Evolutionary conservation across 108 stramenopile genomes (phyloP).

Genomic region (Stephanodiscus triporus): DNA sequence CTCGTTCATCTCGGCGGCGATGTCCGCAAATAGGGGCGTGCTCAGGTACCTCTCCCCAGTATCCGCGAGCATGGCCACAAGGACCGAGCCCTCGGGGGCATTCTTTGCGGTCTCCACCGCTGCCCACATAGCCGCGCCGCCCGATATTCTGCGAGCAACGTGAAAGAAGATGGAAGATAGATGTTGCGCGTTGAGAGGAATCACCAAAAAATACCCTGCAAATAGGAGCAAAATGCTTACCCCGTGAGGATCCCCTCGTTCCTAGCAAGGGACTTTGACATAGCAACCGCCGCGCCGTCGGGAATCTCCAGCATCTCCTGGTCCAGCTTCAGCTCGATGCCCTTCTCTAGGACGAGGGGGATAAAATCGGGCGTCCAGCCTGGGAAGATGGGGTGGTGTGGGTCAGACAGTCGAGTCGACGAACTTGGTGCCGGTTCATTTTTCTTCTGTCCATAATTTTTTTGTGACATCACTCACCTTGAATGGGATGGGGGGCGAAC

Average conservation of each 20-base stretch:
- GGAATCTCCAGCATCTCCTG: slow-evolving; percentile 61
- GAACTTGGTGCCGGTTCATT: background rate
- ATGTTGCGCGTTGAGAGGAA: background rate
- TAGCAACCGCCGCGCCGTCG: slow-evolving; percentile 59
- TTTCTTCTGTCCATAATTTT: too few relatives aligned
- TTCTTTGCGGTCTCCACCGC: slow-evolving; percentile 77
- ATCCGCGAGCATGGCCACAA: slow-evolving; percentile 79
- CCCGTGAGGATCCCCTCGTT: slow-evolving; percentile 84
- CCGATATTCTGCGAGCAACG: slow-evolving; percentile 27
- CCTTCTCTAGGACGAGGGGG: slow-evolving; percentile 65
- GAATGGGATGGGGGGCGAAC: slow-evolving; percentile 51
- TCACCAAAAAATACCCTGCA: background rate
- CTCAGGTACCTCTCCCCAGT: slow-evolving; percentile 86
- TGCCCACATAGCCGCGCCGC: slow-evolving; percentile 72
- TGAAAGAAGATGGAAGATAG: background rate
- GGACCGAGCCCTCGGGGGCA: slow-evolving; percentile 60
- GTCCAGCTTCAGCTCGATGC: slow-evolving; percentile 28
- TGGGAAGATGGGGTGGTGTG: slow-evolving; percentile 28
- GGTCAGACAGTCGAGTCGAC: background rate
- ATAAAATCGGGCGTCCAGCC: slow-evolving; percentile 89
- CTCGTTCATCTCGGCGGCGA: slow-evolving; percentile 81
- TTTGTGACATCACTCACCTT: slow-evolving; percentile 36
- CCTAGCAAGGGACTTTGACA: slow-evolving; percentile 63
- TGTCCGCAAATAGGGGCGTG: slow-evolving; percentile 77
- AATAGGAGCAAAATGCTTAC: slow-evolving; percentile 2